Evolutionary conservation across 176 grass and related monocot genomes (phyloP), one percentile per base, ranked within the genome.

Genomic region (Oryza brachyantha): DNA sequence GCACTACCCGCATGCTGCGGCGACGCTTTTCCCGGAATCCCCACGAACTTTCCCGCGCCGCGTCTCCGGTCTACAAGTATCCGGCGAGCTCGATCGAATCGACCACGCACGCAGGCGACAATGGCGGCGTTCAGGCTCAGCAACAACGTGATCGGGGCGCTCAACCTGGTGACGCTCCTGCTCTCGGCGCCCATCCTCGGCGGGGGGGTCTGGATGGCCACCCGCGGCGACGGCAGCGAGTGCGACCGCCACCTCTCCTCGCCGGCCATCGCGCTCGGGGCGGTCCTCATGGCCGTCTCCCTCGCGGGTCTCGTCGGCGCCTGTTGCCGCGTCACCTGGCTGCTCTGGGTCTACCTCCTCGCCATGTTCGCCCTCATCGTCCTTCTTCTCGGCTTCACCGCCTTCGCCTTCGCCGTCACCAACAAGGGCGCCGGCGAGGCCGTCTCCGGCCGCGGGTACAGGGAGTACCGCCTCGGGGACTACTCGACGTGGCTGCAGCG

Each of bases 341-440:
- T 96, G 12, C 79, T 96, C 19, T 88, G 90, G 87, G 19, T 90
- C 69, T 86, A 96, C 81, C 93, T 96, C 60, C 72, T 85, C 37
- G 84, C 86, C 31, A 84, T 84, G 84, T 85, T 92, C 64, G 13
- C 68, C 1, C 80, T 96, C 70, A 84, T 92, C 70, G 25, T 84
- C 64, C 37, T 89, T n/a, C 79, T 96, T 19, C 79, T 92, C 80
- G 50, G 39, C 75, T 75, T 90, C 84, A 92, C 93, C 39, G 42
- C 76, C 60, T 92, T 96, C 74, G 79, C 87, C 0, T 90, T 96
- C 55, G 78, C 70, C 38, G 87, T 92, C 70, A 90, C 93, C 52
- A 70, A 71, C 64, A 69, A 78, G 27, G 91, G 91, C 42, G 84
- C 91, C 13, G 91, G 84, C 10, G 70, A 90, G 76, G 71, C 45